Evolutionary conservation across 2,329 filamentous ascomycete genomes (phyloP).

Genomic region (Tolypocladium endophyticum): DNA sequence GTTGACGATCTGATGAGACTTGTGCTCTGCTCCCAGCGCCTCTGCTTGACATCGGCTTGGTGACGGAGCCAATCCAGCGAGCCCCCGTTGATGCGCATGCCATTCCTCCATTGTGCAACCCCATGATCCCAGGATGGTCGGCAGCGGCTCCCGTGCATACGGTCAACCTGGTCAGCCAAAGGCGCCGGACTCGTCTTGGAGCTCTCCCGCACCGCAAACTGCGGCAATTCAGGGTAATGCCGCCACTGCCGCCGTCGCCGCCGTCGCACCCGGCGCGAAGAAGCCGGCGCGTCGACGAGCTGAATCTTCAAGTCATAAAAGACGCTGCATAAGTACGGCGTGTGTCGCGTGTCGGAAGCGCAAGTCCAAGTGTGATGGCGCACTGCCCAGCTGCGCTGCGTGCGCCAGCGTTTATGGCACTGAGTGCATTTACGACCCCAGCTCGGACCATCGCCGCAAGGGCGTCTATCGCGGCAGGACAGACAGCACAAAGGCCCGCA

Average conservation of each 20-base stretch:
- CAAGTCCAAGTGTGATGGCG: constrained; percentile 88
- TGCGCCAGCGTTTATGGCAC: constrained; percentile 89
- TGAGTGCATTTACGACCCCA: constrained; percentile 88
- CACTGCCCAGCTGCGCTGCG: constrained; percentile 84
- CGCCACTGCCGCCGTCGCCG: constrained; percentile 1
- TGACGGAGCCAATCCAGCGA: neutral
- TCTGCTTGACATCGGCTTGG: neutral
- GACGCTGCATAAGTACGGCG: constrained; percentile 74
- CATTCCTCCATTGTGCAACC: neutral
- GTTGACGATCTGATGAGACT: constrained; percentile 3
- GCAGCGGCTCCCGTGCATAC: neutral
- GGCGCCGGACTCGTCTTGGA: neutral
- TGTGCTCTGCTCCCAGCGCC: constrained; percentile 1
- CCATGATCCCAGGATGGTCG: neutral
- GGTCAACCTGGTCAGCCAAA: neutral
- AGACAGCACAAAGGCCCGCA: constrained; percentile 76
- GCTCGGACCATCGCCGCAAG: constrained; percentile 90
- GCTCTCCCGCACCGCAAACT: neutral
- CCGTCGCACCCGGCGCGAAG: constrained; percentile 18
- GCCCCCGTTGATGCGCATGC: neutral
- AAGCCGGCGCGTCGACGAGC: constrained; percentile 41
- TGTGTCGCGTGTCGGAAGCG: constrained; percentile 70
- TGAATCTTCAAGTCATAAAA: constrained; percentile 46
- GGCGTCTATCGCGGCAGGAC: constrained; percentile 94
- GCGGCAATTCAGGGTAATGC: neutral